Evolutionary conservation across 2,329 filamentous ascomycete genomes (phyloP), one percentile per base, ranked within the genome.

Genomic region (Drechslerella dactyloides): DNA sequence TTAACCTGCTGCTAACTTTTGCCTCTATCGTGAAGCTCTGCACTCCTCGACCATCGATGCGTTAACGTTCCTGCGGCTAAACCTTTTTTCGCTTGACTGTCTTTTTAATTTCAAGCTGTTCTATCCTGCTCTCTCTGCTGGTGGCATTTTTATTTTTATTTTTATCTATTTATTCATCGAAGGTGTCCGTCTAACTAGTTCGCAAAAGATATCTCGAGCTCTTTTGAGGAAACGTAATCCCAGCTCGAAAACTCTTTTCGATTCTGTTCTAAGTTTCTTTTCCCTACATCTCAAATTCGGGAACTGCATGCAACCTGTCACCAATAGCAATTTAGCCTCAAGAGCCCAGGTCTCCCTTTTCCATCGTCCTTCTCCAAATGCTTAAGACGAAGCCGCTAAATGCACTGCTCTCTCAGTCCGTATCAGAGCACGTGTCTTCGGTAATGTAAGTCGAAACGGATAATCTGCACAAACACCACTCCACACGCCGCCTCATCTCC

Each of bases 361-460:
- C 60, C 52, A 37, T 56, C 33, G 50, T 46, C 44, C 48, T 51
- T 46, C 58, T 70, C 59, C 66, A 70, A 64, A 77, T 77, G 74
- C 73, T 77, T 54, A 77, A 77, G 62, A 76, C 75, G 51, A 76
- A 76, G 51, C 76, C 76, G 48, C 75, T 77, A 54, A 76, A 73
- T 69, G 68, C 76, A 44, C 75, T 77, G 35, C 75, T 77, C 74
- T 76, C 75, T 10, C 76, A 77, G 66, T 75, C 74, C 21, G 74
- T 77, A 42, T 75, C 75, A n/a, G 72, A 74, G 23, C 74, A 76
- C 65, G 76, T 77, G 63, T 73, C 76, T 51, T 76, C 74, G 61
- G 76, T 75, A 37, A 72, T 77, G 76, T 77, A 74, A 66, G 73
- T 54, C 53, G 60, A 56, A 52, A 35, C 51, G 40, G 66, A 58